Base-by-base conservation (phyloP, 192 early-diverging fungal genomes). In the Coemansia sp. region DNA sequence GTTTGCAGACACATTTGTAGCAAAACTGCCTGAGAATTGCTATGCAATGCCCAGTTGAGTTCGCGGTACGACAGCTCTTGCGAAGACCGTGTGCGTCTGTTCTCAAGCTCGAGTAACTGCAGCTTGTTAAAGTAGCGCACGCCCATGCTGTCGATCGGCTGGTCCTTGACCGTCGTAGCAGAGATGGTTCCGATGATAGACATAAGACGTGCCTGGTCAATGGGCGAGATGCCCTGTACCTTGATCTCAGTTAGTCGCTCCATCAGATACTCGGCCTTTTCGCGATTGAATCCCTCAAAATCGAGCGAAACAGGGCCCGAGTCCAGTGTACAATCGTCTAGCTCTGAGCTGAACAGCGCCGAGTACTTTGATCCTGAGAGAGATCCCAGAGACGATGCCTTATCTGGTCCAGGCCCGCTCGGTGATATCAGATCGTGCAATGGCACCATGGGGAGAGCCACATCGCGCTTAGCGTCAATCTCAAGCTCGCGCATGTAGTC, bases 61-160 rank as follows among this genome's bases (percentile, higher is more conserved):
- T 97, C 95, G 39, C 93, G 81, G 45, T 86, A 88, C 17, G 74
- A 74, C 27, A 90, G 74, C 68, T 79, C 86, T 2, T 58, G 65
- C 8, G 71, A 56, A 2, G 83, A 77, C 32, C 86, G 83, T 4
- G 64, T 71, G n/a, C 76, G 74, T 59, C 88, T 64, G 89, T 70
- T 72, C 74, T 86, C 64, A 68, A 80, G 32, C 82, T 87, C 61
- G 81, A 75, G 65, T 74, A 94, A 60, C 89, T 86, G 82, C 85
- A 93, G 39, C 90, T 83, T 79, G 88, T 93, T 80, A n/a, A 95
- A 75, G 73, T 92, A 98, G 27, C 95, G 83, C 22, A 88, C 77
- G 36, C 95, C 96, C 80, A 92, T 96, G 70, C 92, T 88, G 75
- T 98, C 96, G 15, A 96, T 76, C 4, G 91, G 88, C 69, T 89